Evolutionary conservation across 345 rosid species (phyloP).

Genomic region (Salix viminalis): DNA sequence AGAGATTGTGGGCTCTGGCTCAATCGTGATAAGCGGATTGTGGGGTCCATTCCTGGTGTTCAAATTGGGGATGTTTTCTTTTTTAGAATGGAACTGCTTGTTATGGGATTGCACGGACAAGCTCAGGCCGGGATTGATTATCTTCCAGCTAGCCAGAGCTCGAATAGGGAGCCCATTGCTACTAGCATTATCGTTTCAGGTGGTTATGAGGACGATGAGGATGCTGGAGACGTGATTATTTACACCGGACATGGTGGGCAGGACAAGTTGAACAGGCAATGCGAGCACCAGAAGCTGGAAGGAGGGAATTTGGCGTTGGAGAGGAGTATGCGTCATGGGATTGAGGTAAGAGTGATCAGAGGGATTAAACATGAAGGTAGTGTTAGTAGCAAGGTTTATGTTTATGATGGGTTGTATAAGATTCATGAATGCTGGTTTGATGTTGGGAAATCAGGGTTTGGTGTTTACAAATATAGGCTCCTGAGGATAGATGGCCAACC

Average conservation of each 20-base stretch:
- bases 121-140: slow-evolving; percentile 87
- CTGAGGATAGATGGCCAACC: slow-evolving; percentile 74
- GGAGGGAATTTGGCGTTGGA: slow-evolving; percentile 88
- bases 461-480: slow-evolving; percentile 70
- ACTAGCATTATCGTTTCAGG: slow-evolving; percentile 87
- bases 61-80: slow-evolving; percentile 73
- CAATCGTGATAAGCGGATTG: slow-evolving; percentile 71
- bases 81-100: slow-evolving; percentile 72
- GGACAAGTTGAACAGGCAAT: slow-evolving; percentile 59
- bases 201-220: slow-evolving; percentile 85
- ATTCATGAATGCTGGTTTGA: slow-evolving; percentile 85
- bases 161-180: slow-evolving; percentile 77
- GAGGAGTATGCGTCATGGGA: slow-evolving; percentile 74
- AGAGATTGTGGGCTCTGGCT: slow-evolving; percentile 61
- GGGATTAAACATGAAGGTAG: slow-evolving; percentile 60
- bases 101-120: slow-evolving; percentile 82
- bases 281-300: slow-evolving; percentile 70
- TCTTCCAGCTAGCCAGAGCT: slow-evolving; percentile 53
- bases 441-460: slow-evolving; percentile 86
- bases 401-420: slow-evolving; percentile 82
- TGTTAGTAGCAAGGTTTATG: slow-evolving; percentile 54
- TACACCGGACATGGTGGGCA: slow-evolving; percentile 92
- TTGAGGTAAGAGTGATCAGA: slow-evolving; percentile 70
- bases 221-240: slow-evolving; percentile 59
- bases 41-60: slow-evolving; percentile 81